phyloP scores from a whole-genome alignment of 768 basidiomycete genomes.

The Rhodosporidiobolus sp. region DNA sequence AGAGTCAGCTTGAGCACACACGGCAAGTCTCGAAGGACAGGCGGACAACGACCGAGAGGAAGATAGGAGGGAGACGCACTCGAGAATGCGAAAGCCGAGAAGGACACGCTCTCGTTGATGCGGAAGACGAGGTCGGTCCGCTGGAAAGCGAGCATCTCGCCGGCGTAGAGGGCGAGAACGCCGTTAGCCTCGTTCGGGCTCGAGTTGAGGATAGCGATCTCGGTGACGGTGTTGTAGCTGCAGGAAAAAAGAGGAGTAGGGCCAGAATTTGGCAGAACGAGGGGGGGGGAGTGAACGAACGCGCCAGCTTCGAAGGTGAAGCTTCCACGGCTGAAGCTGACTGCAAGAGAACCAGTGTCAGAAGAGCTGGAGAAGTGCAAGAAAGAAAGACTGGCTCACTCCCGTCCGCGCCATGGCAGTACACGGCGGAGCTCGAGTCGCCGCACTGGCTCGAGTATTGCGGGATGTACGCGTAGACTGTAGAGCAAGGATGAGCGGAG shows the following conservation, averaged over 20 bases:
- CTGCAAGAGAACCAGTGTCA: not conserved
- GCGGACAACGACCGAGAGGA: not conserved
- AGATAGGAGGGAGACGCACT: not conserved
- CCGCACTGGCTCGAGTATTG: not conserved
- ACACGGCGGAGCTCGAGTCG: not conserved
- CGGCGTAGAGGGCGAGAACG: constrained; percentile 14
- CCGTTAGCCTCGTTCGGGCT: constrained; percentile 5
- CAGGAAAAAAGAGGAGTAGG: not conserved
- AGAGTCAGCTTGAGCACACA: too few species aligned
- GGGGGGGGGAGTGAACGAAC: not conserved
- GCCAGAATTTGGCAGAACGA: too few species aligned
- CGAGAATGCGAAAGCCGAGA: constrained; percentile 5
- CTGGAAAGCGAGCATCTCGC: constrained; percentile 17
- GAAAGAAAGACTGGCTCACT: not conserved
- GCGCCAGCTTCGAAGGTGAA: constrained; percentile 14
- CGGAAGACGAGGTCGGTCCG: constrained; percentile 16
- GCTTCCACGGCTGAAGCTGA: constrained; percentile 15
- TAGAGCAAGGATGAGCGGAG: not conserved
- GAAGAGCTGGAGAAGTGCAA: too few species aligned
- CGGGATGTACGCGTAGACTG: constrained; percentile 27
- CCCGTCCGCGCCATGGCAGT: constrained; percentile 10
- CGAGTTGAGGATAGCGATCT: constrained; percentile 24
- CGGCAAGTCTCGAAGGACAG: not conserved
- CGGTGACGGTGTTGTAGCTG: constrained; percentile 22
- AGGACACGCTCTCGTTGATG: constrained; percentile 11